A percentile compares a stretch with the other conserved stretches of the same genome.
phyloP scores from a whole-genome alignment of 768 basidiomycete species.

The Hericium erinaceus region DNA sequence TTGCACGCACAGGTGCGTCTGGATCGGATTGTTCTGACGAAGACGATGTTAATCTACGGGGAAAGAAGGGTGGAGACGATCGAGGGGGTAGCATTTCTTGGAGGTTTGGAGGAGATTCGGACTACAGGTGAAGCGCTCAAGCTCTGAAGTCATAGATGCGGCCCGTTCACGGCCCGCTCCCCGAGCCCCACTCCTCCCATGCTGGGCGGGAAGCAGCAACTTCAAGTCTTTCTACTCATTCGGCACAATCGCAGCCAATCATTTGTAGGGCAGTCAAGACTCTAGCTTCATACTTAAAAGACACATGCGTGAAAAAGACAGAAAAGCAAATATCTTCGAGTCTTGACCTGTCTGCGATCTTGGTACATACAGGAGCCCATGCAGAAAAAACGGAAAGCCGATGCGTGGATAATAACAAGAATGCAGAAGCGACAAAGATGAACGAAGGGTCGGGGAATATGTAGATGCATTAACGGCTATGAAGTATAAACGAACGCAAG shows the following conservation, averaged over 20 bases:
- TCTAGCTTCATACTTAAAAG: too few relatives aligned
- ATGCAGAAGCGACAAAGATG: conserved; percentile 8
- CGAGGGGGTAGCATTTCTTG: too few relatives aligned
- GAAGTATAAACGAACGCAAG: conserved; percentile 2
- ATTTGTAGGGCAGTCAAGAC: too few relatives aligned
- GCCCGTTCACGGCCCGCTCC: too few relatives aligned
- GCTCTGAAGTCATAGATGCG: too few relatives aligned
- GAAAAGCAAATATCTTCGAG: conserved; percentile 1
- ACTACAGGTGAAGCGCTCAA: too few relatives aligned
- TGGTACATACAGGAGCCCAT: conserved; percentile 5
- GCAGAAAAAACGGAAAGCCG: conserved; percentile 4
- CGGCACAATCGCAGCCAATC: too few relatives aligned
- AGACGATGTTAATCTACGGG: neutral
- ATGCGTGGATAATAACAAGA: conserved; percentile 5
- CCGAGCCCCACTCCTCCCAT: too few relatives aligned
- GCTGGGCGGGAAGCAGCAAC: too few relatives aligned
- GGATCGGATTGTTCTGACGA: conserved; percentile 23
- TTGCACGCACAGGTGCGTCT: conserved; percentile 62
- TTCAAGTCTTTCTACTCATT: too few relatives aligned
- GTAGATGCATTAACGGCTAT: conserved; percentile 7
- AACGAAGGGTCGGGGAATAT: conserved; percentile 11
- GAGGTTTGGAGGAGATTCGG: too few relatives aligned
- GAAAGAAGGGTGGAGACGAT: neutral
- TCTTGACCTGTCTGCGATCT: conserved; percentile 3
- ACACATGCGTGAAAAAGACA: too few relatives aligned